Base-by-base conservation (phyloP, 2,329 filamentous ascomycete genomes). In the Alternaria brassicicola region DNA sequence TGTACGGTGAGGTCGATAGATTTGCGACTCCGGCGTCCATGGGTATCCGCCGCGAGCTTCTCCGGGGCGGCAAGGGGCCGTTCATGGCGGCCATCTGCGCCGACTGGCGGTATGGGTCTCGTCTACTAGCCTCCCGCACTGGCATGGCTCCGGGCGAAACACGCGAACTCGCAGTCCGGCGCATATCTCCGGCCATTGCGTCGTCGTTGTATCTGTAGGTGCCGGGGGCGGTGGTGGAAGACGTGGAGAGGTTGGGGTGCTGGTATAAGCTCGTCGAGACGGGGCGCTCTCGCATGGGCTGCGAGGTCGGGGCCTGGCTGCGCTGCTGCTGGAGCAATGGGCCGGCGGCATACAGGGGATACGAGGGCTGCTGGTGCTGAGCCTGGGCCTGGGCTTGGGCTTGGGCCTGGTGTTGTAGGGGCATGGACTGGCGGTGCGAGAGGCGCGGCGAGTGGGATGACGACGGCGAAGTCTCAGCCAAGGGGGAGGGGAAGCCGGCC, bases 11-110 rank as follows among this genome's bases (percentile, higher is more conserved):
- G 39, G 64, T 68, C 5, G 74, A 75, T 26, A 74, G 50, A 17
- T 75, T 71, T 25, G 62, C 60, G 15, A 62, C 35, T 2, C 60
- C 60, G 10, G 69, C 65, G 35, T 84, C 84, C 62, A 86, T 84
- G 36, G 84, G 85, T 77, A 89, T 85, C 42, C 90, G 87, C 73
- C 88, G 87, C 10, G 93, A 97, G 69, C 88, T 90, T 73, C 89
- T 86, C 68, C 93, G 86, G 39, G 90, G 89, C 42, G 92, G 91
- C 58, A 90, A 76, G 13, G 88, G 86, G 5, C 85, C 86, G 72
- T 85, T 88, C 13, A 81, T 83, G 28, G 79, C 76, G 35, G 83
- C 81, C 47, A 85, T 81, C 64, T 86, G 87, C 12, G 62, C 65
- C 0, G 83, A 81, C 60, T 86, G 83, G 53, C 86, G 85, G 74